Base-by-base conservation (phyloP, 768 basidiomycete genomes). In the Leccinum imitatum region DNA sequence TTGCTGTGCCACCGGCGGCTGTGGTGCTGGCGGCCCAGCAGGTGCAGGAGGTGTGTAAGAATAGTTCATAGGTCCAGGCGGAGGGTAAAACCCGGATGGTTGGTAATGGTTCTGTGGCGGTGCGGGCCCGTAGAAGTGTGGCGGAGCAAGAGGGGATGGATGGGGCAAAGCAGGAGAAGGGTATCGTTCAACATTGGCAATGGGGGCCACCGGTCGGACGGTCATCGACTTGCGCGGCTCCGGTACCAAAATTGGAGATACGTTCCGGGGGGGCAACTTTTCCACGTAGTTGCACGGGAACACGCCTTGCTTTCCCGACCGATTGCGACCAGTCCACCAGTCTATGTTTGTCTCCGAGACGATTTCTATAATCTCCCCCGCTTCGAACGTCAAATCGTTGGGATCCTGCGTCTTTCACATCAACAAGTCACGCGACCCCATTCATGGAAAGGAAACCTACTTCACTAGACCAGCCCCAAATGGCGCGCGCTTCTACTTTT, bases 291-390 rank as follows among this genome's bases (percentile, higher is more conserved):
- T 82, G 21, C 87, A 82, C 0, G 93, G 93, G 79, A 95, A 91
- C 48, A 94, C 74, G 3, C 89, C 93, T 51, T 87, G 80, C 56
- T 76, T 80, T 23, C 86, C 87, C 30, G 86, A 79, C 46, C 64
- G 65, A 63, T 82, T 68, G 61, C 78, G 78, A n/a, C 93, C 93
- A 35, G 81, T 88, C 92, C 92, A 96, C 93, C 93, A 95, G 70
- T 95, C 93, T 1, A 80, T 77, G 62, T 94, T 93, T n/a, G 85
- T 89, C 71, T 95, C 91, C 60, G 87, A 82, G 51, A 91, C 74
- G 60, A 96, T 82, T 60, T 92, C 89, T 59, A 96, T 85, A 39
- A 87, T 76, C 58, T 95, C 93, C 4, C 92, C 93, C 0, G 81
- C 75, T 19, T 74, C 73, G 77, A 96, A 93, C 1, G 84, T 80